phyloP scores from a whole-genome alignment of 129 eudicot genomes.

The Escallonia rubra region DNA sequence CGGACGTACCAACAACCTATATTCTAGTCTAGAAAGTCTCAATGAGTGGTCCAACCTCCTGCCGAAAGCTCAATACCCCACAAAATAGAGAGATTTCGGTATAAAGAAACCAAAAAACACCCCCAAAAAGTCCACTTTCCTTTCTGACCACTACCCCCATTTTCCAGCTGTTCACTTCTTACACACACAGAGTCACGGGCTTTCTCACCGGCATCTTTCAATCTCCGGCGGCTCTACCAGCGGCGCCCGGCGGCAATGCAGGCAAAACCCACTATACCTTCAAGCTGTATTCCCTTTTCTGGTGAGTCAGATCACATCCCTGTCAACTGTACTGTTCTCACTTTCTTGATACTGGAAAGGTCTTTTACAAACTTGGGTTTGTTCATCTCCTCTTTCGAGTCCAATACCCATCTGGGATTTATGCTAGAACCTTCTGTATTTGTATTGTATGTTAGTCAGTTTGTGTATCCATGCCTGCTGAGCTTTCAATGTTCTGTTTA shows the following conservation, averaged over 20 bases:
- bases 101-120: too few relatives aligned
- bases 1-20: too few relatives aligned
- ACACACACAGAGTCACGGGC: neutral
- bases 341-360: constrained; percentile 5
- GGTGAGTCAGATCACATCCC: neutral
- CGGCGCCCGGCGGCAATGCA: constrained; percentile 7
- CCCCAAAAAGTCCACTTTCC: neutral
- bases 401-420: neutral
- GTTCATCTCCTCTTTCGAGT: neutral
- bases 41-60: too few relatives aligned
- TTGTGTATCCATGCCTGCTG: neutral
- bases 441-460: neutral
- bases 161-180: neutral
- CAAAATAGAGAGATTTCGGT: too few relatives aligned
- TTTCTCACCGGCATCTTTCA: constrained; percentile 3
- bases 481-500: neutral
- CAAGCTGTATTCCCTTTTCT: neutral
- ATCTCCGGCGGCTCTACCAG: constrained; percentile 13
- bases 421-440: neutral
- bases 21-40: too few relatives aligned
- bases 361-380: neutral
- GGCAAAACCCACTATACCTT: constrained; percentile 7
- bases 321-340: neutral
- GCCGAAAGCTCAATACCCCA: too few relatives aligned
- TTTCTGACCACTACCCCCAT: neutral